Evolutionary conservation across 2,329 filamentous ascomycete species (phyloP).

Genomic region (Botrytis deweyae): DNA sequence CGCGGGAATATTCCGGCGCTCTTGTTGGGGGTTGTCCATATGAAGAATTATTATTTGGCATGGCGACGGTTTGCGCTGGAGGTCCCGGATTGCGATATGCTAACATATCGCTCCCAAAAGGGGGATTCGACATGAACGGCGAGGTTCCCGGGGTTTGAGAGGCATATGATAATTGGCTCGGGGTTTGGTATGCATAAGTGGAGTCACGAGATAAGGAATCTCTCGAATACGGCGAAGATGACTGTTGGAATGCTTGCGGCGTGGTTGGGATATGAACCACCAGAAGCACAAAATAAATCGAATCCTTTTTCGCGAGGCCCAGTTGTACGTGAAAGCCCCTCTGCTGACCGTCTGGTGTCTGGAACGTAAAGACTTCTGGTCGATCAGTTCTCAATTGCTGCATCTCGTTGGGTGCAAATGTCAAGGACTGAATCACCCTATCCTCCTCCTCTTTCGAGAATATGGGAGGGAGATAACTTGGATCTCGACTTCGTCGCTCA

Average conservation of each 20-base stretch:
- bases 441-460: conserved; percentile 54
- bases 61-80: conserved; percentile 27
- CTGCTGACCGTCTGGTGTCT: conserved; percentile 51
- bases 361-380: conserved; percentile 56
- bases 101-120: conserved; percentile 32
- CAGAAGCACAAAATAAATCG: conserved; percentile 62
- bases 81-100: conserved; percentile 32
- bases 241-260: conserved; percentile 32
- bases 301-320: conserved; percentile 59
- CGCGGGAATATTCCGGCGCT: conserved; percentile 44
- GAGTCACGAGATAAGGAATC: conserved; percentile 36
- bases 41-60: conserved; percentile 45
- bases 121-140: conserved; percentile 30
- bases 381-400: conserved; percentile 53
- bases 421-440: conserved; percentile 54
- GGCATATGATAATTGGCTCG: conserved; percentile 31
- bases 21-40: conserved; percentile 49
- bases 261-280: conserved; percentile 32
- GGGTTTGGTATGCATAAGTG: conserved; percentile 36
- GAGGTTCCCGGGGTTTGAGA: conserved; percentile 29
- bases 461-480: conserved; percentile 65
- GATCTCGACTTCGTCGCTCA: conserved; percentile 54
- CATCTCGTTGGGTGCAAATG: conserved; percentile 54
- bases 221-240: conserved; percentile 35
- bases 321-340: conserved; percentile 52